These are phyloP conservation scores for Chlorella sorokiniana DNA, from an alignment of 139 green algal species.

Conservation along the genomic window DNA sequence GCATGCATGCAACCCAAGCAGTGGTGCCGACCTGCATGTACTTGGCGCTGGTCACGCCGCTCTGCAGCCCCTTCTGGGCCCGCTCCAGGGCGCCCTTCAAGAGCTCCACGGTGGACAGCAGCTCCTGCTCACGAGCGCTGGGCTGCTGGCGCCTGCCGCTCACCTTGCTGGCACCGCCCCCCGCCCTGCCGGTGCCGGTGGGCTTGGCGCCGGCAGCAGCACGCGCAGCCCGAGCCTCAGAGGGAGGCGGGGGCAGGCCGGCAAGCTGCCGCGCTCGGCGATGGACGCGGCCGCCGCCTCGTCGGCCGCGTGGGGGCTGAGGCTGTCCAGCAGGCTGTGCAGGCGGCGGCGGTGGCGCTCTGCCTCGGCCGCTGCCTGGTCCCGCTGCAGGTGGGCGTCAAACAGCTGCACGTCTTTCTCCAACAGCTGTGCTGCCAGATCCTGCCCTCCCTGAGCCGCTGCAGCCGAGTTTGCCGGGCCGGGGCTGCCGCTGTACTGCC, in stretches of 20 bases:
- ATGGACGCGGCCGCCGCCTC: neutral
- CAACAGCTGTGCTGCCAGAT: neutral
- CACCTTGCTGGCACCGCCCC: no score
- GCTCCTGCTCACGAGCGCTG: constrained; percentile 60
- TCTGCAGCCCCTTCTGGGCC: constrained; percentile 50
- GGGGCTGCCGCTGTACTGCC: neutral
- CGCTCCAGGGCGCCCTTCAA: constrained; percentile 77
- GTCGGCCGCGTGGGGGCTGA: constrained; percentile 10
- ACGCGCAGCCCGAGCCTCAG: neutral
- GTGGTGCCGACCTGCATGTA: constrained; percentile 69
- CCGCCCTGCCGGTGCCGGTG: neutral
- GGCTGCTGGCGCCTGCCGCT: neutral
- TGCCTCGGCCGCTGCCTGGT: constrained; percentile 39
- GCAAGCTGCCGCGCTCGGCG: constrained; percentile 15
- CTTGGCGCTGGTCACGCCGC: constrained; percentile 68
- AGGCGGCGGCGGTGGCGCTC: constrained; percentile 35
- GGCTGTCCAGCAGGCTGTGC: constrained; percentile 20
- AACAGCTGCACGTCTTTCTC: constrained; percentile 43
- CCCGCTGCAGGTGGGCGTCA: constrained; percentile 40
- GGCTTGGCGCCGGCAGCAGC: neutral
- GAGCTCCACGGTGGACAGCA: constrained; percentile 66
- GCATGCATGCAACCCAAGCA: neutral
- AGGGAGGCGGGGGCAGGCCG: neutral
- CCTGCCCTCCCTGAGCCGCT: neutral
- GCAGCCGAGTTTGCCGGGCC: neutral